phyloP scores from a whole-genome alignment of 2,329 filamentous ascomycete genomes.

The Trichophaea hybrida region DNA sequence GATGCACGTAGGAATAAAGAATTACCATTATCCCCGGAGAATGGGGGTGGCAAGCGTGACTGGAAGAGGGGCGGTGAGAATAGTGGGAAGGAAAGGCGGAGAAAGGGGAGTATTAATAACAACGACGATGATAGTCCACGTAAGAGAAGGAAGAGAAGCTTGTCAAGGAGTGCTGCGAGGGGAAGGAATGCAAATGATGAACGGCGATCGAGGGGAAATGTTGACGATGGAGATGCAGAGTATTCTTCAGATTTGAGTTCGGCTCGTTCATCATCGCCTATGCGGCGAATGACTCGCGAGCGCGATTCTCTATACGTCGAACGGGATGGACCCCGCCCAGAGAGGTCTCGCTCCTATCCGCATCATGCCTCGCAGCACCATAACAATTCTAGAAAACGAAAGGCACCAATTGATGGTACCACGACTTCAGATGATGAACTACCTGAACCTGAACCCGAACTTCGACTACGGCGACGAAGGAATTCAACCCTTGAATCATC shows the following conservation, averaged over 20 bases:
- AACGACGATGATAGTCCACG: conserved; percentile 4
- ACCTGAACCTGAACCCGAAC: not conserved
- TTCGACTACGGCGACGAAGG: not conserved
- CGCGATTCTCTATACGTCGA: not conserved
- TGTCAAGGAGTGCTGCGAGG: not conserved
- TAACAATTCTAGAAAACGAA: conserved; percentile 11
- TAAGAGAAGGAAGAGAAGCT: conserved; percentile 1
- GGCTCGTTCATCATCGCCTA: conserved; percentile 21
- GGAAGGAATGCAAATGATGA: conserved; percentile 4
- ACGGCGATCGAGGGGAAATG: conserved; percentile 4
- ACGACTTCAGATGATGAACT: not conserved
- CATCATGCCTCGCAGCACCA: not conserved
- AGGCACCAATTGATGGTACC: conserved; percentile 1
- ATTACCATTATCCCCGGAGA: conserved; percentile 3
- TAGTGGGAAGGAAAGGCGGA: not conserved
- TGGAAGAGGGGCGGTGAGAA: not conserved
- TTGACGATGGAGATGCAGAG: conserved; percentile 19
- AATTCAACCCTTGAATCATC: not conserved
- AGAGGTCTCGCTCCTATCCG: not conserved
- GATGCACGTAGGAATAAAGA: conserved; percentile 6
- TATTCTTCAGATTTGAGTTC: conserved; percentile 27
- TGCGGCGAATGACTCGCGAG: conserved; percentile 8
- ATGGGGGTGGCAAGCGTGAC: conserved; percentile 3
- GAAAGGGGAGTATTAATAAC: conserved; percentile 9
- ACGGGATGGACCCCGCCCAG: not conserved